Conservation (phyloP, 1,139 yeast genomes). For the Pichia sp. region DNA sequence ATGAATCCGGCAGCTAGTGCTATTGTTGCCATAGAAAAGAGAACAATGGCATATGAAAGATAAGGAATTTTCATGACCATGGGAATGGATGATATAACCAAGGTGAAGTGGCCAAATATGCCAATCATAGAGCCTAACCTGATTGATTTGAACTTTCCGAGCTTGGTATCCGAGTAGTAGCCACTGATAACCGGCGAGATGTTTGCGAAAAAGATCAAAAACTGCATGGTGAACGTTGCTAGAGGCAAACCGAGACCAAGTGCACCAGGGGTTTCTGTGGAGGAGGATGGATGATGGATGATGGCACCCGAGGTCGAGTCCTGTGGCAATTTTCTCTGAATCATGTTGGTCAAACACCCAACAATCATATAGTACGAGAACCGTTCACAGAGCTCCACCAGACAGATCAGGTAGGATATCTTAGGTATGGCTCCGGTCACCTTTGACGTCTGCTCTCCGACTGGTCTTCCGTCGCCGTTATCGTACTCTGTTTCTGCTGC, state of each 20-base stretch:
- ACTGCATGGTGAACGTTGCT: conserved; percentile 39
- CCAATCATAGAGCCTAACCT: conserved; percentile 42
- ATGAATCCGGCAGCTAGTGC: conserved; percentile 47
- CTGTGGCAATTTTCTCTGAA: conserved; percentile 47
- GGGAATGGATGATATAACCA: conserved; percentile 42
- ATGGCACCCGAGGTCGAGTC: conserved; percentile 33
- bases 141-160: conserved; percentile 42
- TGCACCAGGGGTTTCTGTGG: conserved; percentile 41
- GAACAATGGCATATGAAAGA: conserved; percentile 36
- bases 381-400: conserved; percentile 45
- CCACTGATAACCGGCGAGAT: conserved; percentile 44
- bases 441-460: conserved; percentile 8
- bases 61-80: conserved; percentile 33
- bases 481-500: neutral
- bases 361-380: conserved; percentile 45
- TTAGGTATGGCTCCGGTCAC: conserved; percentile 40
- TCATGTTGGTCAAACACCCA: conserved; percentile 41
- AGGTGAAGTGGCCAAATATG: conserved; percentile 37
- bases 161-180: conserved; percentile 39
- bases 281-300: conserved; percentile 39
- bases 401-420: conserved; percentile 38
- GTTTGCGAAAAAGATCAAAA: conserved; percentile 42
- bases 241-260: conserved; percentile 38
- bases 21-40: conserved; percentile 38
- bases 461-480: neutral